Evolutionary conservation across 208 protist species (phyloP), one percentile per base, ranked within the genome.

Genomic region (Vickermania spadyakhi): DNA sequence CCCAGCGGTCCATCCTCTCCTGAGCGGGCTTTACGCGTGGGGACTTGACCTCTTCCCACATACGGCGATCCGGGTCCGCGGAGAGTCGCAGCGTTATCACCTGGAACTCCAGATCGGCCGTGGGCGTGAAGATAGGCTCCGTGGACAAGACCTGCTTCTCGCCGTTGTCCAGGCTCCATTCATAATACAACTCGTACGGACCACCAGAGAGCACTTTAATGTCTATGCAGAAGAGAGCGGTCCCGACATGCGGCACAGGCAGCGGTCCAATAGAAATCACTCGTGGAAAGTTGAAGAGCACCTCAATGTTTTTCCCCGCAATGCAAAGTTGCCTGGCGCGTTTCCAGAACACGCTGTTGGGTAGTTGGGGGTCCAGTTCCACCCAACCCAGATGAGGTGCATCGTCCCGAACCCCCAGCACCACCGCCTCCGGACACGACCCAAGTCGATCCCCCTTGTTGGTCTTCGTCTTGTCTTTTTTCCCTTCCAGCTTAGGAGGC

Each of bases 231-330:
- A 85, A 68, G 23, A 79, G 54, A 26, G 89, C 85, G 30, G 88
- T 56, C n/a, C 89, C 89, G 31, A 89, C 81, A 58, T 79, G 87
- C 23, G 82, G 73, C 3, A 60, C 60, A 18, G 68, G 65, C 18
- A 84, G 89, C 0, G 79, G 72, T 0, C 66, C 29, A 41, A 95
- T 60, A 26, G 72, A 62, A 1, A 75, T 89, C 60, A 95, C 86
- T 21, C 81, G 89, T 1, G 89, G 83, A 1, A 86, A 62, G 59
- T 95, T 95, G 72, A 86, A 93, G 21, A 68, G 57, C 11, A 93
- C 68, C 0, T 26, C 45, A 13, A 88, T 70, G n/a, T 56, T 28
- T 31, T 42, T 66, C 14, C 66, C 67, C 53, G 68, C 73, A 27
- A 95, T 72, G 27, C 62, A 49, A 27, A 95, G 72, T 26, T 76